Base-by-base conservation (phyloP, 2,329 filamentous ascomycete species). In the Ophiognomonia clavigignenti-juglandacearum region DNA sequence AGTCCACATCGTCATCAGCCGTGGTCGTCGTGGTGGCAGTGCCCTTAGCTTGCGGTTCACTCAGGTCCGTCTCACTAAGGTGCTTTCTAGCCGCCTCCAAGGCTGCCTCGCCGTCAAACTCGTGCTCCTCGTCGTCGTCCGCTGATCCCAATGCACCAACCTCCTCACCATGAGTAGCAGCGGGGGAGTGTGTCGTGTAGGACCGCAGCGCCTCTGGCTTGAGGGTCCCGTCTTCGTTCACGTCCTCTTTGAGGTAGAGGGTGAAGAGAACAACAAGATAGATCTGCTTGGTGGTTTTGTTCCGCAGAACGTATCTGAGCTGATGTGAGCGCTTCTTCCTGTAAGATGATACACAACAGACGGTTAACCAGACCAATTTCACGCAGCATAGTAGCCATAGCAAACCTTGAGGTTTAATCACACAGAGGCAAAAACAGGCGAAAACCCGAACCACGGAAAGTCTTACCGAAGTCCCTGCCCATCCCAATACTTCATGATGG, bases 281-380 rank as follows among this genome's bases (percentile, higher is more conserved):
- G 14, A 88, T 77, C 27, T 87, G 78, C 39, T 79, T 79, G 0
- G 87, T 92, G 19, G 73, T 66, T 51, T 80, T 81, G 66, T 96
- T 87, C 62, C 91, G 92, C 61, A 97, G 77, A 49, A 95, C 88
- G 68, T 97, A 96, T 77, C 91, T 91, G 69, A 95, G 79, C 56
- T 83, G 77, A 69, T 95, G 88, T 72, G 87, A 85, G 74, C 86
- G 87, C 62, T 80, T 77, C 54, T 61, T 43, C 55, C 59, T 48
- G 57, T 43, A 31, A 6, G 39, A 24, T 37, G 37, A 19, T 24
- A 45, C 14, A 22, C 34, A 39, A 29, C n/a, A 31, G 29, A 34
- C 59, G 59, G 49, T 52, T 52, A 52, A 58, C 40, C 51, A 31
- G 35, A 35, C 41, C 48, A 16, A 52, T 40, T 60, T 56, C 57